A percentile compares a stretch with the other conserved stretches of the same genome.
Evolutionary conservation across 208 protist genomes (phyloP).

Genomic region (Leishmania arabica): DNA sequence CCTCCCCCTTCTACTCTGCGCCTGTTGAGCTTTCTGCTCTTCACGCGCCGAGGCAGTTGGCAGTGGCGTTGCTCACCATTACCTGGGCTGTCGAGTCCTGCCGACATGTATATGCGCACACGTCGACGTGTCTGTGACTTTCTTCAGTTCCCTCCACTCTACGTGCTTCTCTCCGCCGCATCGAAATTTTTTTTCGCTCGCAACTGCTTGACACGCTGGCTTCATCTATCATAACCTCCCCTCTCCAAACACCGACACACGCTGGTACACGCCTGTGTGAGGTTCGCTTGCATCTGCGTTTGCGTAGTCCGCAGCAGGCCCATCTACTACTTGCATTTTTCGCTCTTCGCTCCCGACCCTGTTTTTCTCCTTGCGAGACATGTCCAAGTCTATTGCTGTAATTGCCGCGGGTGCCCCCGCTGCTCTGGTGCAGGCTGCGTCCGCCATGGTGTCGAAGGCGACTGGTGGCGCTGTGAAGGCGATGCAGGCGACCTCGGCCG

Average conservation of each 20-base stretch:
- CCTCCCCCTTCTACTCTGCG: neutral
- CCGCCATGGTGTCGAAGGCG: constrained; percentile 57
- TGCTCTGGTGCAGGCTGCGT: constrained; percentile 64
- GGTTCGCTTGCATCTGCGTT: neutral
- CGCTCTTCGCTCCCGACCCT: neutral
- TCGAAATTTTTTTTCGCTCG: neutral
- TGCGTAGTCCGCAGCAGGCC: neutral
- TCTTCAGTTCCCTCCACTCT: neutral
- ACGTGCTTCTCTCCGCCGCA: neutral
- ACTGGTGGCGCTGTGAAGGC: constrained; percentile 59
- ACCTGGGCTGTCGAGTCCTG: neutral
- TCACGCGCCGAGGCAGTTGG: neutral
- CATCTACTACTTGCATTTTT: neutral
- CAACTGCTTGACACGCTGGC: neutral
- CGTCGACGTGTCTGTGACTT: neutral
- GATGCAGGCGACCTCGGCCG: constrained; percentile 42
- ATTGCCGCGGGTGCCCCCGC: constrained; percentile 64
- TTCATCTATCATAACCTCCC: neutral
- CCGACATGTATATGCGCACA: neutral
- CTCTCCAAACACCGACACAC: neutral
- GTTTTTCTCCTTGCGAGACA: constrained; percentile 18
- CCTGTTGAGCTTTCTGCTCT: neutral
- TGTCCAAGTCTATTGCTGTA: constrained; percentile 74
- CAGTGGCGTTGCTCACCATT: neutral
- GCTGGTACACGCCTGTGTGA: neutral